phyloP scores from a whole-genome alignment of 192 early-diverging fungal species.

The Coemansia sp. region DNA sequence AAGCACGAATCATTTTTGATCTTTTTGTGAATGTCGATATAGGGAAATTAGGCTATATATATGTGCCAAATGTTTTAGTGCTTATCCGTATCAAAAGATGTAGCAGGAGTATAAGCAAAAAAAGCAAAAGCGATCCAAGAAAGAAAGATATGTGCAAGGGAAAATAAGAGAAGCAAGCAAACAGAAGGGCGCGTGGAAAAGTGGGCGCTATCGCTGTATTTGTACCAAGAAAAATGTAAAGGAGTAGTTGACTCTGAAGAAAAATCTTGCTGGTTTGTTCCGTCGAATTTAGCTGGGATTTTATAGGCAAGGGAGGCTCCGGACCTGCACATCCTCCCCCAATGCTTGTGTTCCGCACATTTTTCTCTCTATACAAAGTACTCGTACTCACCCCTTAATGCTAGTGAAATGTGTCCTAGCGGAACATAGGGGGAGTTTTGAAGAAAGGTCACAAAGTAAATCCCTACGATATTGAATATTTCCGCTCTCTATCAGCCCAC shows the following conservation, averaged over 20 bases:
- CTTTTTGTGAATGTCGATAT: constrained; percentile 4
- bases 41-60: constrained; percentile 11
- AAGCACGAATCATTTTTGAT: constrained; percentile 45
- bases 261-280: background rate
- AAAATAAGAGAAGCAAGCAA: background rate
- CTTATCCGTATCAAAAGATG: constrained; percentile 16
- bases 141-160: constrained; percentile 11
- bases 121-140: background rate
- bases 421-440: background rate
- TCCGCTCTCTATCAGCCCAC: background rate
- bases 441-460: background rate
- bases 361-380: background rate
- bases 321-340: constrained; percentile 8
- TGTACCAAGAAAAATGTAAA: constrained; percentile 11
- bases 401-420: background rate
- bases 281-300: background rate
- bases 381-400: background rate
- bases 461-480: constrained; percentile 1
- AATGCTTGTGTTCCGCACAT: constrained; percentile 7
- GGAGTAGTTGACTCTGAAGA: constrained; percentile 9
- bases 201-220: background rate
- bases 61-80: constrained; percentile 12
- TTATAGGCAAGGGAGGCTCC: background rate
- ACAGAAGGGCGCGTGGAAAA: background rate
- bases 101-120: constrained; percentile 14